Percentiles rank a stretch among this genome's conserved stretches.
Conservation (phyloP, 208 protist species). For the Wallacemonas rigidus region DNA sequence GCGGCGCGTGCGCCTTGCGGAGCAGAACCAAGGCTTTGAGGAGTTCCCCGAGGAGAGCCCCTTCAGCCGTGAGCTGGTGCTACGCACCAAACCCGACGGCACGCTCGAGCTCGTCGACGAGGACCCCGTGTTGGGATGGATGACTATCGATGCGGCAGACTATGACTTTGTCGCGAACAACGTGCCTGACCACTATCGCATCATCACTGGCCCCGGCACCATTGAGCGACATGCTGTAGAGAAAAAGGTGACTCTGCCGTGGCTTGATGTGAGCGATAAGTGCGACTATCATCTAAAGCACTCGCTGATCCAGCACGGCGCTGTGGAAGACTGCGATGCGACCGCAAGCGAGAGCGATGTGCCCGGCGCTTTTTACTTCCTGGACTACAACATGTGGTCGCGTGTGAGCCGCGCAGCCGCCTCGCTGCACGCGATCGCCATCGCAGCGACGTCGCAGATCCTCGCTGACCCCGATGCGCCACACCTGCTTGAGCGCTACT, state of each 20-base stretch:
- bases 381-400: slow-evolving; percentile 83
- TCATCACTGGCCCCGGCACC: slow-evolving; percentile 37
- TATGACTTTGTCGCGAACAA: slow-evolving; percentile 58
- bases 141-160: slow-evolving; percentile 43
- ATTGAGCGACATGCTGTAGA: slow-evolving; percentile 54
- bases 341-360: slow-evolving; percentile 43
- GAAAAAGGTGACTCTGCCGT: slow-evolving; percentile 50
- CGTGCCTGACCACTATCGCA: slow-evolving; percentile 59
- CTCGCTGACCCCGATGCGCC: slow-evolving; percentile 50
- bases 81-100: slow-evolving; percentile 26
- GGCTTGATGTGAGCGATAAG: slow-evolving; percentile 37
- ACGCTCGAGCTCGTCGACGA: slow-evolving; percentile 46
- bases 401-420: slow-evolving; percentile 57
- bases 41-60: slow-evolving; percentile 42
- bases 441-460: slow-evolving; percentile 63
- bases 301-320: slow-evolving; percentile 40
- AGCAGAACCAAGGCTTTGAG: slow-evolving; percentile 76
- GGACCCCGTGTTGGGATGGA: slow-evolving; percentile 64
- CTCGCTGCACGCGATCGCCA: slow-evolving; percentile 68
- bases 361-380: slow-evolving; percentile 65
- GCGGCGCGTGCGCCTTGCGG: slow-evolving; percentile 42
- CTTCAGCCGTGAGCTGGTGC: slow-evolving; percentile 54
- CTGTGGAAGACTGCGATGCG: slow-evolving; percentile 31
- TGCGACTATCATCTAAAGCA: slow-evolving; percentile 72
- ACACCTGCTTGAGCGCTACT: slow-evolving; percentile 71